Percentiles rank a stretch among this genome's conserved stretches.
Conservation (phyloP, 768 basidiomycete species). For the Tricholoma saponaceum region DNA sequence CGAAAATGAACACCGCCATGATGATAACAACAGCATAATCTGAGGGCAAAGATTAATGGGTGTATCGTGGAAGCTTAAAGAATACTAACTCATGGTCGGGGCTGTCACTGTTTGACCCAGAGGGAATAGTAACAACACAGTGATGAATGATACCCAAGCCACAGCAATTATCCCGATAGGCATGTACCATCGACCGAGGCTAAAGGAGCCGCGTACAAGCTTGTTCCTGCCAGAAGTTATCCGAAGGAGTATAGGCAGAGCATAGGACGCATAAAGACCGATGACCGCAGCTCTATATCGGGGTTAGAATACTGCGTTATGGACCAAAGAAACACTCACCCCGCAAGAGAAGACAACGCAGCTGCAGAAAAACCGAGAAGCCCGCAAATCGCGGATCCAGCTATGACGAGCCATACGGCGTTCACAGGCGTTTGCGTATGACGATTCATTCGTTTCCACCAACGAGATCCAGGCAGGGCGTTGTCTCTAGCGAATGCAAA, state of each 20-base stretch:
- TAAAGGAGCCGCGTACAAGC: constrained; percentile 56
- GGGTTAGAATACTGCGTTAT: background rate
- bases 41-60: constrained; percentile 20
- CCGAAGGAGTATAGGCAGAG: constrained; percentile 63
- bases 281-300: constrained; percentile 58
- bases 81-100: constrained; percentile 52
- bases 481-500: constrained; percentile 75
- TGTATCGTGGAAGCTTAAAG: background rate
- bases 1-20: constrained; percentile 60
- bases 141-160: constrained; percentile 62
- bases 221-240: constrained; percentile 64
- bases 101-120: constrained; percentile 31
- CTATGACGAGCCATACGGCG: constrained; percentile 73
- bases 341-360: constrained; percentile 62
- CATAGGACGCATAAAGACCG: constrained; percentile 66
- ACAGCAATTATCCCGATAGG: constrained; percentile 60
- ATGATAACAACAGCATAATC: constrained; percentile 71
- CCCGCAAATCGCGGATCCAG: constrained; percentile 50
- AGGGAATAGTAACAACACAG: constrained; percentile 52
- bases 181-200: constrained; percentile 55
- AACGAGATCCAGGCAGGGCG: constrained; percentile 67
- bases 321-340: constrained; percentile 33
- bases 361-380: constrained; percentile 62
- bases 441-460: constrained; percentile 61
- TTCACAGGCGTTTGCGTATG: constrained; percentile 67